Percentiles rank a stretch among this genome's conserved stretches.
Evolutionary conservation across 352 stramenopile species (phyloP).

Genomic region (Phytopythium helicoides): DNA sequence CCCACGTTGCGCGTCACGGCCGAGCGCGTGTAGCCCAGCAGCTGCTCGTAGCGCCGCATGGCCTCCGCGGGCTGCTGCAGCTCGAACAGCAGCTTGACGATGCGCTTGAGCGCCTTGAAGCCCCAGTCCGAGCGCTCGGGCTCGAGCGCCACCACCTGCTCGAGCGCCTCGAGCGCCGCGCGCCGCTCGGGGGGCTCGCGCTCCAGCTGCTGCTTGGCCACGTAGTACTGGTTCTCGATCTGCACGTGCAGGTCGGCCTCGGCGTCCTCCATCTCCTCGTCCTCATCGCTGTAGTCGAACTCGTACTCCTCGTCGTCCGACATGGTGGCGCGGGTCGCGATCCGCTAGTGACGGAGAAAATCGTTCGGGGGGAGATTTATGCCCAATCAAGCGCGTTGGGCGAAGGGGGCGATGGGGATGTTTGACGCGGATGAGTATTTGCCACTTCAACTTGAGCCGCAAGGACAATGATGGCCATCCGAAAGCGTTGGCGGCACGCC

Average conservation of each 20-base stretch:
- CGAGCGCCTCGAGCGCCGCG: constrained; percentile 45
- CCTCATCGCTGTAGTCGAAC: constrained; percentile 92
- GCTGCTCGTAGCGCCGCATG: constrained; percentile 84
- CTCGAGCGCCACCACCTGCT: constrained; percentile 57
- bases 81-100: constrained; percentile 92
- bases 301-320: constrained; percentile 84
- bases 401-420: too few relatives aligned
- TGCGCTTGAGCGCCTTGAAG: constrained; percentile 94
- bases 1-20: constrained; percentile 91
- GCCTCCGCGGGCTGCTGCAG: constrained; percentile 64
- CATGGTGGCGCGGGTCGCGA: too few relatives aligned
- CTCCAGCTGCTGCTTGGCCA: constrained; percentile 83
- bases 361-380: too few relatives aligned
- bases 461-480: too few relatives aligned
- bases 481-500: too few relatives aligned
- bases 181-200: constrained; percentile 34
- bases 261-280: constrained; percentile 85
- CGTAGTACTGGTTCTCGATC: constrained; percentile 95
- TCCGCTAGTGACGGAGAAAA: too few relatives aligned
- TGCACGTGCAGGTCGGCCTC: constrained; percentile 84
- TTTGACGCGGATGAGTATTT: too few relatives aligned
- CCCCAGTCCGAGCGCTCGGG: constrained; percentile 79
- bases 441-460: too few relatives aligned
- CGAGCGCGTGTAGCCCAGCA: constrained; percentile 88
- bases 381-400: too few relatives aligned